A percentile compares a stretch with the other conserved stretches of the same genome.
Evolutionary conservation across 2,329 filamentous ascomycete species (phyloP).

Genomic region (Colletotrichum gloeosporioides): DNA sequence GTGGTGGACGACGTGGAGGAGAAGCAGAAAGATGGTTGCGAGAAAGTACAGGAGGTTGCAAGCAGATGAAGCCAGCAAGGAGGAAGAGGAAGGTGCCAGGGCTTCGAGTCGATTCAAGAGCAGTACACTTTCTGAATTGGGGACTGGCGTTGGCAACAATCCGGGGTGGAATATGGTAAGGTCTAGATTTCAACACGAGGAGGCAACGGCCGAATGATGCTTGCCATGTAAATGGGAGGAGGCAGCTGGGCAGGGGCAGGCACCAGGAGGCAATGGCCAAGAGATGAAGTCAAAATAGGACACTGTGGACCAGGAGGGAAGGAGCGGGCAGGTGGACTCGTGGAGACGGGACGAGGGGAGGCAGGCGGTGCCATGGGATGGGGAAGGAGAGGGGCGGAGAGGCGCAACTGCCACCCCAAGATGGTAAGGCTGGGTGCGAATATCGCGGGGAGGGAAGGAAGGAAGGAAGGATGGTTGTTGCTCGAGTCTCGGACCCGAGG

Average conservation of each 20-base stretch:
- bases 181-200: not conserved
- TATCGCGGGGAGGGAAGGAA: not conserved
- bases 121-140: not conserved
- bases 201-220: not conserved
- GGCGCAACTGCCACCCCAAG: not conserved
- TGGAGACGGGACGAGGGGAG: not conserved
- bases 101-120: not conserved
- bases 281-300: conserved; percentile 18
- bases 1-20: not conserved
- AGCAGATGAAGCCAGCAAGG: not conserved
- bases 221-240: not conserved
- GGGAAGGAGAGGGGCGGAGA: not conserved
- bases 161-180: not conserved
- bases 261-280: not conserved
- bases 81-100: not conserved
- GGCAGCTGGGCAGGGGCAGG: not conserved
- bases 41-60: not conserved
- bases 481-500: not conserved
- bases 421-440: not conserved
- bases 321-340: not conserved
- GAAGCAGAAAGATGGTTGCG: not conserved
- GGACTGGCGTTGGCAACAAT: not conserved
- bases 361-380: not conserved
- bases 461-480: not conserved
- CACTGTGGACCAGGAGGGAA: not conserved